These are phyloP conservation scores for Phialemonium atrogriseum DNA, from an alignment of 2,329 filamentous ascomycete genomes.

Conservation along the genomic window DNA sequence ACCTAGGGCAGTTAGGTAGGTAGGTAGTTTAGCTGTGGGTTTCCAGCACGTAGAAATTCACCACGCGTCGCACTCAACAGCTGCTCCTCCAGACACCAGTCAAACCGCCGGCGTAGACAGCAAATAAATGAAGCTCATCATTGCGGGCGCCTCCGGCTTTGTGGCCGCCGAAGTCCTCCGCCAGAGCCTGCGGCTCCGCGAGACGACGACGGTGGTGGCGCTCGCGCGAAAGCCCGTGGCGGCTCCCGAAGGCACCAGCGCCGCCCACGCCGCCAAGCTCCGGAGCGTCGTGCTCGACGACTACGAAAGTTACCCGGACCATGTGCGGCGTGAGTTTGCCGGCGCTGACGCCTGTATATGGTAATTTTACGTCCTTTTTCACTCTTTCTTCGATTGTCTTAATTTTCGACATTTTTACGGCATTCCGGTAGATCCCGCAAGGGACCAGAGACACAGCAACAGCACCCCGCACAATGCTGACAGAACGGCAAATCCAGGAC, in stretches of 20 bases:
- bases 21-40: too few relatives aligned
- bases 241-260: slow-evolving; percentile 13
- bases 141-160: slow-evolving; percentile 33
- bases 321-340: slow-evolving; percentile 27
- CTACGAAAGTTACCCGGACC: slow-evolving; percentile 30
- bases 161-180: slow-evolving; percentile 34
- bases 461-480: slow-evolving; percentile 8
- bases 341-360: slow-evolving; percentile 35
- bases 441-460: too few relatives aligned
- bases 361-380: slow-evolving; percentile 12
- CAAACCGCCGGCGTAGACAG: too few relatives aligned
- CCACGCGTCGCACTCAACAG: too few relatives aligned
- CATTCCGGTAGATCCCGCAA: too few relatives aligned
- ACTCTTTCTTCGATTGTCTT: too few relatives aligned
- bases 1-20: too few relatives aligned
- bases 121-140: slow-evolving; percentile 39
- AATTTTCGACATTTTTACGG: too few relatives aligned
- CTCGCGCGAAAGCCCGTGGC: slow-evolving; percentile 28
- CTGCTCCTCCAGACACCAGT: too few relatives aligned
- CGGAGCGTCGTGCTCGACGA: slow-evolving; percentile 29
- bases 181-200: slow-evolving; percentile 26
- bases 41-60: too few relatives aligned
- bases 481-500: slow-evolving; percentile 23
- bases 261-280: slow-evolving; percentile 25
- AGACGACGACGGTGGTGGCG: slow-evolving; percentile 31